Conservation (phyloP, 768 basidiomycete species). For the Xerocomellus intermedius region DNA sequence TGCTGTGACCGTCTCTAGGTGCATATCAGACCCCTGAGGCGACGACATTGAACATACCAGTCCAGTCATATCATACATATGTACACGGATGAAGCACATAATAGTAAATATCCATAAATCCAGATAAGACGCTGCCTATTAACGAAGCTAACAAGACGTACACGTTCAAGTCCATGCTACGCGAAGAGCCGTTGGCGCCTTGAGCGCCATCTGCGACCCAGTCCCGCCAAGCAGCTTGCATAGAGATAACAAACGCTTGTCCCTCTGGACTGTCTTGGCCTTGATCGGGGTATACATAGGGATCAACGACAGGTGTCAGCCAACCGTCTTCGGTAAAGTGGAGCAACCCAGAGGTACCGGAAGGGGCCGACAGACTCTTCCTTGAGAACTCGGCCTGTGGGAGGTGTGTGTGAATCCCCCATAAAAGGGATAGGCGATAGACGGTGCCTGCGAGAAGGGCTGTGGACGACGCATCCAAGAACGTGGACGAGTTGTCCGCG, state of each 20-base stretch:
- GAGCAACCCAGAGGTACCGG: slow-evolving; percentile 24
- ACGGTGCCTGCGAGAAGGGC: slow-evolving; percentile 75
- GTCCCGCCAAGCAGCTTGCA: slow-evolving; percentile 75
- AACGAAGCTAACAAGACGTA: background rate
- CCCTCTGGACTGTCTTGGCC: slow-evolving; percentile 68
- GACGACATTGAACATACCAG: too few species aligned
- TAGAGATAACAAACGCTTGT: slow-evolving; percentile 74
- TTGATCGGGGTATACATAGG: slow-evolving; percentile 46
- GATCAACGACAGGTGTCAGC: slow-evolving; percentile 75
- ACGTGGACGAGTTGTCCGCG: slow-evolving; percentile 54
- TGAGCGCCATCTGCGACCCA: slow-evolving; percentile 60
- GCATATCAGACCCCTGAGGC: too few species aligned
- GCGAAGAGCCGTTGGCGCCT: slow-evolving; percentile 42
- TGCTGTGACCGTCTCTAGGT: too few species aligned
- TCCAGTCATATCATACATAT: too few species aligned
- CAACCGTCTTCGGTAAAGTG: slow-evolving; percentile 63
- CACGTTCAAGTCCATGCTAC: background rate
- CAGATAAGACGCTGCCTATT: background rate
- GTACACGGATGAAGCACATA: too few species aligned
- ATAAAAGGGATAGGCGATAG: slow-evolving; percentile 64
- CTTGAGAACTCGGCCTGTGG: slow-evolving; percentile 59
- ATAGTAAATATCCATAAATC: background rate
- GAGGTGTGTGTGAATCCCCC: slow-evolving; percentile 48
- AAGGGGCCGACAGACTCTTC: slow-evolving; percentile 31
- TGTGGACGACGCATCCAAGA: slow-evolving; percentile 71